Conservation (phyloP, 805 yeast genomes). For the Candida schatavii region DNA sequence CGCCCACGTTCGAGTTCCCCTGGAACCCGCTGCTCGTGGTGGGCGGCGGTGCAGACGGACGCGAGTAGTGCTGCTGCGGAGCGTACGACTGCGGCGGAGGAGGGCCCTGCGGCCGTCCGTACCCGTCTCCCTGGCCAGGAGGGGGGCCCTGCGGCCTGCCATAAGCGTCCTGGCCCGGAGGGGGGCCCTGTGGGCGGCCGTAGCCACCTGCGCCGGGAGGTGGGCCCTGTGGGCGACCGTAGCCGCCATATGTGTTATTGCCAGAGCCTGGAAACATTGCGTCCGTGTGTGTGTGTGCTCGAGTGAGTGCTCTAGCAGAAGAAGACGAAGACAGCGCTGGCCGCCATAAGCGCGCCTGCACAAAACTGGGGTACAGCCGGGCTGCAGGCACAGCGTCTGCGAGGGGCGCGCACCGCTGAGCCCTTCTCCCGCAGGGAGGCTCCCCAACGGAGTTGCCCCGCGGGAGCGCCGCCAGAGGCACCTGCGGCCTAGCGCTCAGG, state of each 20-base stretch:
- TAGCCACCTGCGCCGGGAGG: constrained; percentile 5
- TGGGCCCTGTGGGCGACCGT: constrained; percentile 6
- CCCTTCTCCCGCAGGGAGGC: no score
- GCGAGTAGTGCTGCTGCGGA: constrained; percentile 4
- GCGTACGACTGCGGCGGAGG: constrained; percentile 6
- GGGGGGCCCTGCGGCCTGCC: constrained; percentile 21
- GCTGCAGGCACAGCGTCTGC: no score
- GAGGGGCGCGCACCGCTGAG: no score
- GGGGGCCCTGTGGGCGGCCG: constrained; percentile 7
- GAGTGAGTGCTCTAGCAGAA: no score
- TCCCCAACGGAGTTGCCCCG: no score
- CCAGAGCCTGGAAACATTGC: constrained; percentile 16
- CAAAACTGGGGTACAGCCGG: no score
- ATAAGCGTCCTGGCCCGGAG: constrained; percentile 10
- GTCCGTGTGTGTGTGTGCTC: no score
- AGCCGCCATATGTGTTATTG: constrained; percentile 8
- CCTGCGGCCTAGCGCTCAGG: no score
- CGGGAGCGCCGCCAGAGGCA: no score
- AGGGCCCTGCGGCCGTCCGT: constrained; percentile 8
- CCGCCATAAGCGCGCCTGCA: no score
- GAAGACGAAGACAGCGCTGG: no score
- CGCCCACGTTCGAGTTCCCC: constrained; percentile 12
- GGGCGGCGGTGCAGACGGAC: constrained; percentile 4
- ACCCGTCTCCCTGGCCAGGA: constrained; percentile 10
- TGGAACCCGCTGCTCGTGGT: neutral